A percentile compares a stretch with the other conserved stretches of the same genome.
These are phyloP conservation scores for Endoconidiophora polonica DNA, from an alignment of 2,329 filamentous ascomycete genomes.

Conservation along the genomic window DNA sequence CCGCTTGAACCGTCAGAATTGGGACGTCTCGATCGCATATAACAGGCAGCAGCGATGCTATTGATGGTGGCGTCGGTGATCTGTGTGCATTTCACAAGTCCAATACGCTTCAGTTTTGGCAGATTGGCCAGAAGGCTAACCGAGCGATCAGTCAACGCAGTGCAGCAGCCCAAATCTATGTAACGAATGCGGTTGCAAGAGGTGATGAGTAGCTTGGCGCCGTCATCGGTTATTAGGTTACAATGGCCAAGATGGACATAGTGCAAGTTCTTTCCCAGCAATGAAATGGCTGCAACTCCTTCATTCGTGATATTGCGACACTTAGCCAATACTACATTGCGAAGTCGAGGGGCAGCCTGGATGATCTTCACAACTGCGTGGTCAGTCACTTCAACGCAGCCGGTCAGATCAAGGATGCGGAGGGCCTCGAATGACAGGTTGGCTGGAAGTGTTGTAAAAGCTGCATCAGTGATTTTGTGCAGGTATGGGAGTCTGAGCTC, in stretches of 20 bases:
- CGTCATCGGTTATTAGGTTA: conserved; percentile 73
- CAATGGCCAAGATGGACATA: conserved; percentile 95
- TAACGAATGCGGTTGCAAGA: conserved; percentile 88
- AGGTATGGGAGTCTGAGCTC: conserved; percentile 81
- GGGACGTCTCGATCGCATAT: neutral
- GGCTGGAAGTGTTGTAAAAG: conserved; percentile 63
- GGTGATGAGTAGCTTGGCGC: conserved; percentile 69
- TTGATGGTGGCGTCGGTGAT: conserved; percentile 80
- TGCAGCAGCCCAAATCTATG: conserved; percentile 94
- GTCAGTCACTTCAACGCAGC: conserved; percentile 70
- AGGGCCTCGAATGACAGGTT: conserved; percentile 65
- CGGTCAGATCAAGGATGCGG: conserved; percentile 84
- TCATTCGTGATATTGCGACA: conserved; percentile 84
- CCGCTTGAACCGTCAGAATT: conserved; percentile 15
- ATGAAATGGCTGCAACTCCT: conserved; percentile 73
- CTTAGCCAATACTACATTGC: conserved; percentile 88
- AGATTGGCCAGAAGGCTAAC: conserved; percentile 69
- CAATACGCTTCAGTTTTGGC: conserved; percentile 87
- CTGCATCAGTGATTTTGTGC: conserved; percentile 67
- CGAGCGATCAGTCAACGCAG: conserved; percentile 71
- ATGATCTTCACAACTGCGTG: conserved; percentile 80
- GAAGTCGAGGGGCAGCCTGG: conserved; percentile 65
- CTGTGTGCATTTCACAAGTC: conserved; percentile 77
- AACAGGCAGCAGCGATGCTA: conserved; percentile 15
- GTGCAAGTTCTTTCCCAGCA: conserved; percentile 86